Evolutionary conservation across 2,329 filamentous ascomycete species (phyloP), one percentile per base, ranked within the genome.

Genomic region (Colletotrichum shisoi): DNA sequence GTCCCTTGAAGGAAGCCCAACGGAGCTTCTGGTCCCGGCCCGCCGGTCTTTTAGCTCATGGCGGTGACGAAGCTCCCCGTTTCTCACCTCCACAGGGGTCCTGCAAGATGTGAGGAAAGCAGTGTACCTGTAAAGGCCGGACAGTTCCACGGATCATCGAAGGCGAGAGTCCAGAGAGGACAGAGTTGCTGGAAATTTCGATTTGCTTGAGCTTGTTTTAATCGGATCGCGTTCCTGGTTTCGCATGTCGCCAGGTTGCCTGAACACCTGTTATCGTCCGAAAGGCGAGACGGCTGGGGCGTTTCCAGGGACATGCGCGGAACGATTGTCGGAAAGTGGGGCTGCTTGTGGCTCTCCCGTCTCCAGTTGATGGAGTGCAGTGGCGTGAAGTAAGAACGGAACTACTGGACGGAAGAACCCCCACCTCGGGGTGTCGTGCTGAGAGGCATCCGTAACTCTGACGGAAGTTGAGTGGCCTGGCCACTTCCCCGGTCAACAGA

Each of bases 251-350:
- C 42, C 42, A 37, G 27, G 59, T 24, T 52, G 63, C 53, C 57
- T 46, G 31, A 44, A 40, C 53, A 63, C 37, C 54, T 59, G 24
- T 39, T 37, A 46, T 59, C 61, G 51, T 64, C 61, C 39, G 64
- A 64, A 64, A 44, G 27, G 51, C 42, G 34, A 48, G 31, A 37
- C 40, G 24, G 48, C 19, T 46, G 54, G 64, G 21, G 11, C 64
- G 21, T 42, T 53, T 64, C 34, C 49, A 64, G 54, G 56, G 65
- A 56, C 54, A 44, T 21, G 37, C 56, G 62, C 44, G 62, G 61
- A 65, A 60, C 65, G 54, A 65, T 65, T 49, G 62, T 60, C 56
- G 37, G 57, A 60, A 21, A 39, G 48, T 52, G 61, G 61, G 44
- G 31, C 46, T 58, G 45, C 27, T 44, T 24, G 49, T 60, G 57